These are phyloP conservation scores for Myochromella boudieri DNA, from an alignment of 768 basidiomycete species.

Conservation along the genomic window DNA sequence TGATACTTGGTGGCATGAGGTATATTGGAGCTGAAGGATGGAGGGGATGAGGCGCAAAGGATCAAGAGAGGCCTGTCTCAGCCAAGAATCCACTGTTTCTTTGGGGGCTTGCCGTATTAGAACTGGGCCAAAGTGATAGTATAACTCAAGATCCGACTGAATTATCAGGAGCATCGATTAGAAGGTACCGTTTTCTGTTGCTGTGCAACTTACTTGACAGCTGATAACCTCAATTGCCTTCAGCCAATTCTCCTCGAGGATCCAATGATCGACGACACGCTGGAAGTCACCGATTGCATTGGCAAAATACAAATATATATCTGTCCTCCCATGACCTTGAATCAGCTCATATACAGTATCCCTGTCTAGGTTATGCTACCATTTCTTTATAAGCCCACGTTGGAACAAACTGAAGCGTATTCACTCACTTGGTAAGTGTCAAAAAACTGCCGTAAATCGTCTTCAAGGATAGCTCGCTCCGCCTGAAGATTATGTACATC, in stretches of 20 bases:
- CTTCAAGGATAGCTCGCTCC: constrained; percentile 83
- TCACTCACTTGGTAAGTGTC: constrained; percentile 83
- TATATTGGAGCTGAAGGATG: constrained; percentile 76
- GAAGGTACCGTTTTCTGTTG: not conserved
- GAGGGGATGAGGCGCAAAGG: constrained; percentile 88
- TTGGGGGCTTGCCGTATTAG: constrained; percentile 85
- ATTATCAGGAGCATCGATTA: constrained; percentile 10
- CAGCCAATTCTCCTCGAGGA: constrained; percentile 88
- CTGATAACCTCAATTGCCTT: constrained; percentile 90
- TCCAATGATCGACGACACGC: constrained; percentile 89
- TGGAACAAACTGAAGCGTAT: not conserved
- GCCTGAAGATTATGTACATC: constrained; percentile 83
- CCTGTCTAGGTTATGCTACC: constrained; percentile 80
- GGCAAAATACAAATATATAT: constrained; percentile 91
- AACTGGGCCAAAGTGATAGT: constrained; percentile 90
- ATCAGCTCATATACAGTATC: constrained; percentile 91
- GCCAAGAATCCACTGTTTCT: constrained; percentile 91
- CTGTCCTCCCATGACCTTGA: constrained; percentile 88
- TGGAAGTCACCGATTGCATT: constrained; percentile 76
- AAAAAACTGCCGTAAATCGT: constrained; percentile 91
- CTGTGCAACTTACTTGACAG: constrained; percentile 62
- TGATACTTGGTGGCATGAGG: constrained; percentile 66
- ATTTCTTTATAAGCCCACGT: not conserved
- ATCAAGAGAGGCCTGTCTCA: constrained; percentile 77
- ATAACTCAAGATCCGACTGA: constrained; percentile 82